phyloP scores from a whole-genome alignment of 495 filamentous ascomycete genomes.

The Talaromyces trachyspermus region DNA sequence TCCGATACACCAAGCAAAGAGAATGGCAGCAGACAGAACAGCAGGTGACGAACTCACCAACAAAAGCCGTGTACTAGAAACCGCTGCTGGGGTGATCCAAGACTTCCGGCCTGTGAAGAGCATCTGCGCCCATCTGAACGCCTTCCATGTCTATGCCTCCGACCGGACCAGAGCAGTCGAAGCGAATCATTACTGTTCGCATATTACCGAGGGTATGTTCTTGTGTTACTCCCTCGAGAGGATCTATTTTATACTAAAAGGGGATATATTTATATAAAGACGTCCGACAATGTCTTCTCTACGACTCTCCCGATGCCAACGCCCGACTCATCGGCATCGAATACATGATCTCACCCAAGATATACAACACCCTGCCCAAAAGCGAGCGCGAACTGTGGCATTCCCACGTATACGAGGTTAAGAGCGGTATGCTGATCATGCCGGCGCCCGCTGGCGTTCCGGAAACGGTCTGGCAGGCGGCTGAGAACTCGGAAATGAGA shows the following conservation, averaged over 20 bases:
- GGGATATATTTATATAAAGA: slow-evolving; percentile 27
- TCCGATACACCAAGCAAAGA: background rate
- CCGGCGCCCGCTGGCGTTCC: slow-evolving; percentile 46
- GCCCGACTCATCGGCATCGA: slow-evolving; percentile 80
- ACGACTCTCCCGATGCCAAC: slow-evolving; percentile 57
- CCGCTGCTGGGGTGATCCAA: slow-evolving; percentile 53
- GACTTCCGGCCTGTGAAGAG: slow-evolving; percentile 67
- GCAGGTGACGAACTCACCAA: slow-evolving; percentile 44
- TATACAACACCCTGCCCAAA: slow-evolving; percentile 56
- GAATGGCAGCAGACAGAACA: slow-evolving; percentile 24
- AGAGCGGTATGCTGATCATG: slow-evolving; percentile 81
- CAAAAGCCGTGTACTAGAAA: slow-evolving; percentile 57
- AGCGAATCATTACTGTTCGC: slow-evolving; percentile 79
- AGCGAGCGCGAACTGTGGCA: slow-evolving; percentile 74
- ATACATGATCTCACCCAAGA: slow-evolving; percentile 75
- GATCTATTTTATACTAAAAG: slow-evolving; percentile 4
- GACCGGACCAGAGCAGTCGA: slow-evolving; percentile 64
- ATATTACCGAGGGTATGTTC: slow-evolving; percentile 56
- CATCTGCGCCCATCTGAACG: slow-evolving; percentile 79
- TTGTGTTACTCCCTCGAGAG: background rate
- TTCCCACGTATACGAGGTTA: slow-evolving; percentile 79
- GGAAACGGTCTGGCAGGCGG: slow-evolving; percentile 55
- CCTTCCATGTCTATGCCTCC: slow-evolving; percentile 72
- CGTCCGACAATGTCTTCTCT: slow-evolving; percentile 78
- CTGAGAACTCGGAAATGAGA: slow-evolving; percentile 75